These are phyloP conservation scores for Yarrowia sp. DNA, from an alignment of 805 yeast species.

Conservation along the genomic window DNA sequence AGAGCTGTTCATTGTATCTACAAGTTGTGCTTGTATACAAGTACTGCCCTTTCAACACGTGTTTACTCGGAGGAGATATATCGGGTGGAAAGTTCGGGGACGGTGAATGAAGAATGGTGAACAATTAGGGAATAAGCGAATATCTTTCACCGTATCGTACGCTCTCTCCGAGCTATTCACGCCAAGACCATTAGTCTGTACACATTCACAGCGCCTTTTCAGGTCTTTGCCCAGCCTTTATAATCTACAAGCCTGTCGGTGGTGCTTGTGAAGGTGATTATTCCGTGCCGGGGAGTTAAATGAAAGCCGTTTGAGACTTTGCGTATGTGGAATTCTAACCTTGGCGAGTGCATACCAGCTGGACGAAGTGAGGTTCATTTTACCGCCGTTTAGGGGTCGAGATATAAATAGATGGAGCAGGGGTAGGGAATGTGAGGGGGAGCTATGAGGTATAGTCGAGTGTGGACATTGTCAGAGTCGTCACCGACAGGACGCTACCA, in stretches of 20 bases:
- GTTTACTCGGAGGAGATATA: too few species aligned
- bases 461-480: too few species aligned
- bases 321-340: conserved; percentile 14
- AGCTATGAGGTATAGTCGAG: too few species aligned
- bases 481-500: too few species aligned
- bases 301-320: conserved; percentile 18
- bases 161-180: not conserved
- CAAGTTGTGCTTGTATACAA: too few species aligned
- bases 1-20: too few species aligned
- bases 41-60: too few species aligned
- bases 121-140: too few species aligned
- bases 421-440: not conserved
- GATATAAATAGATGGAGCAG: conserved; percentile 8
- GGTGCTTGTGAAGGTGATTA: not conserved
- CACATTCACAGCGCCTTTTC: not conserved
- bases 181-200: conserved; percentile 2
- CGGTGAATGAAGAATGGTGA: too few species aligned
- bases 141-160: not conserved
- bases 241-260: conserved; percentile 6
- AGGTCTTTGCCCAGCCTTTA: conserved; percentile 1
- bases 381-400: too few species aligned
- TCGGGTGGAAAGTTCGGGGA: too few species aligned
- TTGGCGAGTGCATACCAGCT: not conserved
- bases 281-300: conserved; percentile 1
- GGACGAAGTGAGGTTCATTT: too few species aligned